Evolutionary conservation across 2,329 filamentous ascomycete genomes (phyloP).

Genomic region (Talaromyces amestolkiae): DNA sequence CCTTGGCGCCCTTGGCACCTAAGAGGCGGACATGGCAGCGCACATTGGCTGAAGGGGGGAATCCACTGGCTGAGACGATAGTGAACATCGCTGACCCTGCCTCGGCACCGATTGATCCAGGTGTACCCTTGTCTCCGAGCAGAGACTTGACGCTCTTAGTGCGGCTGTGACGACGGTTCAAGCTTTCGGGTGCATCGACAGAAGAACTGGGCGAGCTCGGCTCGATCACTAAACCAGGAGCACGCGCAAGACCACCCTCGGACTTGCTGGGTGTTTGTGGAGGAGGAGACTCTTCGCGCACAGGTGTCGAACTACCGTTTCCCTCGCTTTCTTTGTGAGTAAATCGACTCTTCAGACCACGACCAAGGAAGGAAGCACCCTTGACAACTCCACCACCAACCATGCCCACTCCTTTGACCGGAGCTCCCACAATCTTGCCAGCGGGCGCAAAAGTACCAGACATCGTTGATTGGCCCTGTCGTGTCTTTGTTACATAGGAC

Average conservation of each 20-base stretch:
- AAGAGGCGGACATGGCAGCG: conserved; percentile 71
- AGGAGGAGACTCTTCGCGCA: conserved; percentile 25
- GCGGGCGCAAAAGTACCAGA: conserved; percentile 83
- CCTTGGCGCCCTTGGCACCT: conserved; percentile 66
- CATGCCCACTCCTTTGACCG: conserved; percentile 86
- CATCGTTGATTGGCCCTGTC: conserved; percentile 91
- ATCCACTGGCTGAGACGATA: conserved; percentile 74
- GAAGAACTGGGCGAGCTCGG: conserved; percentile 24
- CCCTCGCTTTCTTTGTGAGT: conserved; percentile 41
- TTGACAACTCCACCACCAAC: conserved; percentile 82
- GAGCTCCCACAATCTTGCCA: conserved; percentile 86
- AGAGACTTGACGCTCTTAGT: conserved; percentile 50
- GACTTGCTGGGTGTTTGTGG: conserved; percentile 22
- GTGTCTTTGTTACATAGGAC: conserved; percentile 79
- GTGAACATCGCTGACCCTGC: conserved; percentile 76
- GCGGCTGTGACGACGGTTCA: conserved; percentile 45
- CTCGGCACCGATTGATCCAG: conserved; percentile 45
- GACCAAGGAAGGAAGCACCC: conserved; percentile 85
- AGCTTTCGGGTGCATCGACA: conserved; percentile 19
- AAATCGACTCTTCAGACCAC: conserved; percentile 64
- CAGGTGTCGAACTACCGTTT: conserved; percentile 13
- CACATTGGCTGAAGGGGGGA: conserved; percentile 72
- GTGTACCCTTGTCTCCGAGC: conserved; percentile 46
- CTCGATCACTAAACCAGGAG: conserved; percentile 32
- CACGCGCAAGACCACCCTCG: conserved; percentile 22